Base-by-base conservation (phyloP, 768 basidiomycete genomes). In the Lentinus tigrinus region DNA sequence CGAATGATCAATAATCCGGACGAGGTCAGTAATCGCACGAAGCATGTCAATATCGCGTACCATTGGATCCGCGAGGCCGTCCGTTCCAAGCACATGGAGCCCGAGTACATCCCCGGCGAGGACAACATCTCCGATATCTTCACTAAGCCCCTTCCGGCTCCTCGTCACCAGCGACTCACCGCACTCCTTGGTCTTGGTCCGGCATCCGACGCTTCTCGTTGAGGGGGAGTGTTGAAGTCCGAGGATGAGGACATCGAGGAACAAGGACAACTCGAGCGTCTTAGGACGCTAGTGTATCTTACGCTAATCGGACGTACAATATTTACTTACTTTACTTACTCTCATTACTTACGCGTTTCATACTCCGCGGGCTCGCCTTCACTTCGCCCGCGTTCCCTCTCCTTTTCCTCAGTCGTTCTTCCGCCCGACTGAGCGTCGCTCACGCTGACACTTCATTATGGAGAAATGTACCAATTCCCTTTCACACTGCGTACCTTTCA, bases 21-120 rank as follows among this genome's bases (percentile, higher is more conserved):
- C 4, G 56, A 67, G 31, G 67, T 67, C 50, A 68, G 72, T 34
- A 23, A 62, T 9, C 63, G 67, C 10, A 71, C 71, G 6, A 73
- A 73, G 44, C 75, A 76, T 57, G 70, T 77, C 51, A 65, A 72
- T 53, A 63, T 75, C 31, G 52, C 63, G 0, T 64, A 73, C 49
- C 74, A 75, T 56, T 71, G 67, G 44, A 62, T 74, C 27, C 62
- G 67, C 16, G 66, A 73, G 16, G 54, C 44, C 11, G 58, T 72
- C 28, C 34, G 47, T 13, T 26, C 23, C n/a, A 2, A 24, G n/a
- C 14, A 39, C 11, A 36, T 57, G 24, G 17, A 16, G 13, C 21
- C 34, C 24, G 26, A 26, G 23, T 19, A 40, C 24, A 17, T 49
- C 10, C 47, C 46, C 9, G 34, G 44, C 17, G 27, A 42, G 11